phyloP scores from a whole-genome alignment of 176 grass and related monocot species.

The Echinochloa phyllopogon region DNA sequence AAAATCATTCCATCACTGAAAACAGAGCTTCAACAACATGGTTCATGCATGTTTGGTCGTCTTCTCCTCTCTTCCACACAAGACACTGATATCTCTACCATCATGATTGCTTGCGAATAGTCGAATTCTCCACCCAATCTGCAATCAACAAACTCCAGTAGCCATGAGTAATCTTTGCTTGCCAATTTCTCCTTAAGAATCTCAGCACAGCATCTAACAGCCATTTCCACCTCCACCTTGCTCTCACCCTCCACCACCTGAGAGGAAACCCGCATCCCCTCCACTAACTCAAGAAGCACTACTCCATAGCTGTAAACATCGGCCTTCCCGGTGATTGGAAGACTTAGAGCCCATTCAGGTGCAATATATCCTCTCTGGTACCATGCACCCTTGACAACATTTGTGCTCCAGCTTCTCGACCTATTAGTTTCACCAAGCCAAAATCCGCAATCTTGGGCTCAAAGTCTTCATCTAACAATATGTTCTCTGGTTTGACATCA shows the following conservation, averaged over 20 bases:
- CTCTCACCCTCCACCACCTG: constrained; percentile 3
- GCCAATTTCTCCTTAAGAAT: constrained; percentile 44
- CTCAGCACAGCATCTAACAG: constrained; percentile 10
- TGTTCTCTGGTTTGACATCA: constrained; percentile 72
- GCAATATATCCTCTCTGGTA: constrained; percentile 76
- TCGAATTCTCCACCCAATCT: constrained; percentile 46
- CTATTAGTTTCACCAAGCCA: constrained; percentile 54
- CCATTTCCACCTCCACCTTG: constrained; percentile 33
- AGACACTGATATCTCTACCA: constrained; percentile 42
- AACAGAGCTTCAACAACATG: constrained; percentile 40
- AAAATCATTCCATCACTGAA: background rate
- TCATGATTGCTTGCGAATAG: constrained; percentile 28
- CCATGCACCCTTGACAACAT: constrained; percentile 53
- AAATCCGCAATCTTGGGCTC: constrained; percentile 73
- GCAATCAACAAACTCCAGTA: constrained; percentile 46
- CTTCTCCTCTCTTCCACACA: constrained; percentile 44
- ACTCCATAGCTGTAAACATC: constrained; percentile 67
- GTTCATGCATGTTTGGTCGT: constrained; percentile 60
- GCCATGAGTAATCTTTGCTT: constrained; percentile 38
- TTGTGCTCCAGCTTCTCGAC: background rate
- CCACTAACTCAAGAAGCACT: constrained; percentile 63
- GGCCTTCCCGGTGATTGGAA: constrained; percentile 54
- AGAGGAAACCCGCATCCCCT: constrained; percentile 44
- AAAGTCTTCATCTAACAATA: constrained; percentile 54
- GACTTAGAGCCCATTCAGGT: constrained; percentile 65